phyloP scores from a whole-genome alignment of 257 asterid genomes.

The Gentiana dahurica region DNA sequence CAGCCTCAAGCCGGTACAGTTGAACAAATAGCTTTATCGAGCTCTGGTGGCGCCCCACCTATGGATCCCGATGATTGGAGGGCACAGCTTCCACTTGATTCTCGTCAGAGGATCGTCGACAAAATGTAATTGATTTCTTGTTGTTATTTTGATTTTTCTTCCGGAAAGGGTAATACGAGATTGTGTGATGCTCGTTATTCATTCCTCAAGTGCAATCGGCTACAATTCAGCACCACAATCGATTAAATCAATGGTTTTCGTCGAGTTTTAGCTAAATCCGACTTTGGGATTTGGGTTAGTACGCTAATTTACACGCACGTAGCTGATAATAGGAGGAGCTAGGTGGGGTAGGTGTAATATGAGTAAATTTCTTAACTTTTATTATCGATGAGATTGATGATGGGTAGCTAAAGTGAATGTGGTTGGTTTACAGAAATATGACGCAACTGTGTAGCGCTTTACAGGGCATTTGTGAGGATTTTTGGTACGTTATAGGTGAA shows the following conservation, averaged over 20 bases:
- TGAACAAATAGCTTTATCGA: conserved; percentile 29
- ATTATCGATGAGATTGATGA: no score
- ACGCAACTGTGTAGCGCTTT: no score
- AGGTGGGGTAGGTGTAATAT: no score
- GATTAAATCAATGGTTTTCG: background rate
- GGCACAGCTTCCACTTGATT: conserved; percentile 48
- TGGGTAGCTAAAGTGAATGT: no score
- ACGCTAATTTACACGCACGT: no score
- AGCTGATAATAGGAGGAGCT: no score
- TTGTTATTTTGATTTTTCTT: background rate
- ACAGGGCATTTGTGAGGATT: no score
- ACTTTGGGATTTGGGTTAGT: no score
- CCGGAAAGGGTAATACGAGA: background rate
- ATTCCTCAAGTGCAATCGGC: background rate
- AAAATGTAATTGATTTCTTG: conserved; percentile 29
- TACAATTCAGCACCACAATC: background rate
- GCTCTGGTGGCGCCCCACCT: conserved; percentile 14
- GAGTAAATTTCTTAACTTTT: no score
- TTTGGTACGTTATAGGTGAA: no score
- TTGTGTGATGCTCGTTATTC: background rate
- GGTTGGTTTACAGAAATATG: no score
- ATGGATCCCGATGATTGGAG: conserved; percentile 48
- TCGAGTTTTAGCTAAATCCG: no score
- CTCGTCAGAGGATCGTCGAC: conserved; percentile 65
- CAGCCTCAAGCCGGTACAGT: conserved; percentile 44